phyloP scores from a whole-genome alignment of 2,329 filamentous ascomycete genomes.

The Zymoseptoria brevis region DNA sequence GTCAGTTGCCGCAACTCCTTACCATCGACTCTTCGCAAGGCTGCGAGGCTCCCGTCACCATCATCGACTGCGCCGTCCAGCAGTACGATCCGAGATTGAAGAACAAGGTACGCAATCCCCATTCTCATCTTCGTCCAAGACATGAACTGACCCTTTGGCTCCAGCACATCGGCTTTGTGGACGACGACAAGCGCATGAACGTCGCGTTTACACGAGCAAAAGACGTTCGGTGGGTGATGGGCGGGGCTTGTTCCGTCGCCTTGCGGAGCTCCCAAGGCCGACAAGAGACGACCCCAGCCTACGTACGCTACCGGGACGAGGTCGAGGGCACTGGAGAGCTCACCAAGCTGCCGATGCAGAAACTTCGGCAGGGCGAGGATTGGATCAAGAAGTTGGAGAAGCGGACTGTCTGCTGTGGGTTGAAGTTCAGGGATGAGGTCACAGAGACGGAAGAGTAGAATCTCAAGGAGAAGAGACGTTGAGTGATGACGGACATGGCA shows the following conservation, averaged over 20 bases:
- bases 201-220: constrained; percentile 11
- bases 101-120: background rate
- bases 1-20: constrained; percentile 2
- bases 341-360: background rate
- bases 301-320: constrained; percentile 4
- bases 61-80: constrained; percentile 7
- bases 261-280: too few species aligned
- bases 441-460: background rate
- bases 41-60: constrained; percentile 2
- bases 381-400: constrained; percentile 3
- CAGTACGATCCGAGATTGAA: background rate
- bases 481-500: background rate
- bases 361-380: background rate
- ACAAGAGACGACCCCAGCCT: too few species aligned
- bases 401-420: background rate
- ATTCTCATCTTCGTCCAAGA: background rate
- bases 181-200: constrained; percentile 12
- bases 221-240: constrained; percentile 12
- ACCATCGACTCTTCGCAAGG: constrained; percentile 8
- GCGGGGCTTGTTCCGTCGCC: background rate
- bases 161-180: constrained; percentile 5
- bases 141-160: background rate
- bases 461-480: background rate
- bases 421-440: background rate
- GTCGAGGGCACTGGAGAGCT: background rate